phyloP scores from a whole-genome alignment of 495 filamentous ascomycete genomes.

The Podospora anserina region DNA sequence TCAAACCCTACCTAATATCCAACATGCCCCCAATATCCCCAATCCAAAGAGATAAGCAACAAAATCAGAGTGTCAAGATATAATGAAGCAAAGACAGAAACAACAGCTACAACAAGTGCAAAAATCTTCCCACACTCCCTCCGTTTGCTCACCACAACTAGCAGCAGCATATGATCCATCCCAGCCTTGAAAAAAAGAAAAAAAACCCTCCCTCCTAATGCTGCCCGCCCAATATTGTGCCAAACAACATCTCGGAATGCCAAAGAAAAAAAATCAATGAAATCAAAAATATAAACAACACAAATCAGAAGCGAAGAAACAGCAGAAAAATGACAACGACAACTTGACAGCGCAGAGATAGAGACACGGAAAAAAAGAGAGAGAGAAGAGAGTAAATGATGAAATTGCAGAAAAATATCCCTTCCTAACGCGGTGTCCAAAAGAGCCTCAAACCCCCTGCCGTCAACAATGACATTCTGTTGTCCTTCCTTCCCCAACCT shows the following conservation, averaged over 20 bases:
- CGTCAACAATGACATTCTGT: background rate
- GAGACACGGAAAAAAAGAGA: background rate
- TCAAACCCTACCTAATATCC: background rate
- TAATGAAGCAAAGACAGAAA: background rate
- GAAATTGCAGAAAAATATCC: background rate
- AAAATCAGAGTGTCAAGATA: background rate
- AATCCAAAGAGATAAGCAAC: background rate
- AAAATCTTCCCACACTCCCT: background rate
- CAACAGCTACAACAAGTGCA: background rate
- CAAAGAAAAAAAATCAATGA: background rate
- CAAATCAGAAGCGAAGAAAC: background rate
- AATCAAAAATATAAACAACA: background rate
- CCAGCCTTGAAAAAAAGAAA: too few species aligned
- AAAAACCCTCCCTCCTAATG: background rate
- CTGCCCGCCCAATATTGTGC: background rate
- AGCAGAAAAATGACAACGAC: background rate
- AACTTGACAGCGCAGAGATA: background rate
- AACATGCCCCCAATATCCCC: background rate
- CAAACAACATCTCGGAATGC: background rate
- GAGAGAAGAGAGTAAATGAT: background rate
- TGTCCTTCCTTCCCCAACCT: background rate
- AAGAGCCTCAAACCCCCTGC: background rate
- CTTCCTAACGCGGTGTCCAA: background rate
- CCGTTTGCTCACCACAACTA: background rate
- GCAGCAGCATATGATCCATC: background rate